Evolutionary conservation across 257 asterid species (phyloP), one percentile per base, ranked within the genome.

Genomic region (Voacanga thouarsii): DNA sequence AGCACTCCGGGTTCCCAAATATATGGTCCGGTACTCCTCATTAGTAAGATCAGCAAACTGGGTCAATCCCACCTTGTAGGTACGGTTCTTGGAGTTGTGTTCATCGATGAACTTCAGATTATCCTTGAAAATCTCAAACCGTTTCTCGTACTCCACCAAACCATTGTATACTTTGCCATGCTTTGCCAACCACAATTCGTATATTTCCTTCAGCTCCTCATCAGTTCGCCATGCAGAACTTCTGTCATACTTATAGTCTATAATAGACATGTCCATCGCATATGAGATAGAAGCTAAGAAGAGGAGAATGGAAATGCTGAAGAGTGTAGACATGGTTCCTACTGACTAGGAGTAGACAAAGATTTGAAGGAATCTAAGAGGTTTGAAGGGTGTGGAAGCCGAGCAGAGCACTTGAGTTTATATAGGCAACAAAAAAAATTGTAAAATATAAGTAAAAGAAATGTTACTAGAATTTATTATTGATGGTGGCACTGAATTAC

Each of bases 121-220:
- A n/a, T n/a, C n/a, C n/a, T n/a, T n/a, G n/a, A n/a, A n/a, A n/a
- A n/a, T n/a, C n/a, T n/a, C n/a, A 70, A 91, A 89, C 80, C 92
- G 74, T 50, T 5, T 77, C 11, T 86, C 92, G 72, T 85, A 86
- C 80, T 91, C 97, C 47, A 82, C 94, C 49, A 91, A 80, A 30
- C 59, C 93, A 59, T 90, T 90, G 88, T 87, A 86, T 12, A 76
- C 81, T 82, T 90, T 93, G 75, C 91, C 96, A 75, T 90, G 90
- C 89, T 73, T 79, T 28, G 87, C 86, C 26, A 78, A 78, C 98
- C 98, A 90, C 83, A 24, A 30, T 50, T 90, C 90, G 77, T 91
- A 89, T 64, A 86, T 51, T 16, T 69, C 86, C 85, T 76, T 85
- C 57, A 83, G 80, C 73, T 89, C 84, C 21, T 87, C 85, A 0